phyloP scores from a whole-genome alignment of 768 basidiomycete species.

The Hypsizygus marmoreus region DNA sequence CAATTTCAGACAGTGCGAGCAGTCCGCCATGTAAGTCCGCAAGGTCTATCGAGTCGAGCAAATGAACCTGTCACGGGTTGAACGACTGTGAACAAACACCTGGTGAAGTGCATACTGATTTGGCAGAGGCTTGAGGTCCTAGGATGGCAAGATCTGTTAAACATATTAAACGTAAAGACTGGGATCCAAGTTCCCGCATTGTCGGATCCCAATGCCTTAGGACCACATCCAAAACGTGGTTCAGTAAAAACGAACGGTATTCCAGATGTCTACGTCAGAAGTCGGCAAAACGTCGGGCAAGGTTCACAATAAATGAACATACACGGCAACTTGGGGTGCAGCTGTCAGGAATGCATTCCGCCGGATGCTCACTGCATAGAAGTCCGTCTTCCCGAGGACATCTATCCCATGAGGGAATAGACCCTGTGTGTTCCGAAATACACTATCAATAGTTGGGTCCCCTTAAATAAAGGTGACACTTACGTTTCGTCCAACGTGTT shows the following conservation, averaged over 20 bases:
- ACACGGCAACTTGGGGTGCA: slow-evolving; percentile 88
- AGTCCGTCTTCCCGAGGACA: slow-evolving; percentile 89
- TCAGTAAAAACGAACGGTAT: slow-evolving; percentile 69
- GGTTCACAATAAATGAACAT: slow-evolving; percentile 32
- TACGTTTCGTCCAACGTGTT: slow-evolving; percentile 93
- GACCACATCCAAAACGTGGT: slow-evolving; percentile 73
- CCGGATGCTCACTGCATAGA: slow-evolving; percentile 88
- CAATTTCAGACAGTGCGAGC: slow-evolving; percentile 72
- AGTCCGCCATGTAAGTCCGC: slow-evolving; percentile 82
- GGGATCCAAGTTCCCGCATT: slow-evolving; percentile 78
- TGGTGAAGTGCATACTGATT: slow-evolving; percentile 50
- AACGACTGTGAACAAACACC: slow-evolving; percentile 5
- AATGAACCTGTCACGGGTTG: slow-evolving; percentile 40
- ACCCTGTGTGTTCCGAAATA: slow-evolving; percentile 48
- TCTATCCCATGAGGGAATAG: slow-evolving; percentile 94
- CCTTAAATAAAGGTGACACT: slow-evolving; percentile 30
- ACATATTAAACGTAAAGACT: slow-evolving; percentile 72
- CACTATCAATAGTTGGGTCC: slow-evolving; percentile 1
- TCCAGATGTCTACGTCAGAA: slow-evolving; percentile 61
- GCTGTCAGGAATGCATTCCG: slow-evolving; percentile 84
- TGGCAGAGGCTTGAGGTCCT: slow-evolving; percentile 48
- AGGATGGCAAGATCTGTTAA: slow-evolving; percentile 55
- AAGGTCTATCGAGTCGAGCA: slow-evolving; percentile 66
- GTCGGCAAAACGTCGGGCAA: background rate
- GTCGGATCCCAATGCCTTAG: slow-evolving; percentile 87